Evolutionary conservation across 352 stramenopile species (phyloP).

Genomic region (Nothophytophthora sp.): DNA sequence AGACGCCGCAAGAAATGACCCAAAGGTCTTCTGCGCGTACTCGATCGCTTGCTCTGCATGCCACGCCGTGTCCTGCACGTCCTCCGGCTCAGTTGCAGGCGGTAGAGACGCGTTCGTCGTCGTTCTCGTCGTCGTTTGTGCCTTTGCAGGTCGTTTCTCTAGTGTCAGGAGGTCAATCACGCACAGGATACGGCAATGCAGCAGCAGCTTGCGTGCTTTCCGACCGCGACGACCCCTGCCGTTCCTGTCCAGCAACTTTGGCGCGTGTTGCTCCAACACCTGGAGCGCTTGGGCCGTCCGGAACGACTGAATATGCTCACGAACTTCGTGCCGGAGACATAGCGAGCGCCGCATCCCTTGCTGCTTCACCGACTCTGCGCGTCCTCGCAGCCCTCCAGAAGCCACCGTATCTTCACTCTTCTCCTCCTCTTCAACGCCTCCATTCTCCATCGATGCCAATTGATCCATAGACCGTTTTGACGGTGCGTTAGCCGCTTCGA

Average conservation of each 20-base stretch:
- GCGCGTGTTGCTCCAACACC: slow-evolving; percentile 17
- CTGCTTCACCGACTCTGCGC: slow-evolving; percentile 3
- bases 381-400: not conserved
- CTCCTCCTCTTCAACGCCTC: slow-evolving; percentile 11
- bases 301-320: slow-evolving; percentile 34
- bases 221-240: not conserved
- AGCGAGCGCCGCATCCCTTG: slow-evolving; percentile 21
- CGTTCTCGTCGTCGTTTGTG: not conserved
- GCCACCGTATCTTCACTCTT: slow-evolving; percentile 9
- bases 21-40: slow-evolving; percentile 32
- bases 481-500: slow-evolving; percentile 13
- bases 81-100: not conserved
- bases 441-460: slow-evolving; percentile 5
- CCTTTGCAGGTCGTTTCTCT: slow-evolving; percentile 14
- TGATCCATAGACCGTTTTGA: slow-evolving; percentile 4
- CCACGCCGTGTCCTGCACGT: slow-evolving; percentile 18
- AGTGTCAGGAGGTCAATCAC: slow-evolving; percentile 40
- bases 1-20: slow-evolving; percentile 2
- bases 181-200: slow-evolving; percentile 43
- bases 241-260: slow-evolving; percentile 7
- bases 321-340: slow-evolving; percentile 32
- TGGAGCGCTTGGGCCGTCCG: slow-evolving; percentile 33
- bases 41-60: slow-evolving; percentile 36
- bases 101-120: slow-evolving; percentile 8
- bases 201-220: slow-evolving; percentile 17